These are phyloP conservation scores for Peziza echinospora DNA, from an alignment of 495 filamentous ascomycete genomes.

Conservation along the genomic window DNA sequence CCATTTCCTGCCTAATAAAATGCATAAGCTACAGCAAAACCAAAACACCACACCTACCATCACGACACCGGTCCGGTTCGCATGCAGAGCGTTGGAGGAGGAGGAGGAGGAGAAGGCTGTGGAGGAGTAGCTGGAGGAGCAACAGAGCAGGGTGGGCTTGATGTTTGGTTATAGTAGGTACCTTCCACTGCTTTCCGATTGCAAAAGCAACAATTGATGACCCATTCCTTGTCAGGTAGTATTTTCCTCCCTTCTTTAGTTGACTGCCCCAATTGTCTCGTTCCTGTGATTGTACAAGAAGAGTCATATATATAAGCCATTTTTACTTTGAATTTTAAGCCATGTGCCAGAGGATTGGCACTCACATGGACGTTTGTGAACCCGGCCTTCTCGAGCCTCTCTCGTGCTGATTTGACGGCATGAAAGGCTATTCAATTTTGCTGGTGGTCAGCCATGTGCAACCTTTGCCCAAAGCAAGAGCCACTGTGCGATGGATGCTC, in stretches of 20 bases:
- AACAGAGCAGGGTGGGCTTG: background rate
- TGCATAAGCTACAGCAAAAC: background rate
- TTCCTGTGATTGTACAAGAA: too few relatives aligned
- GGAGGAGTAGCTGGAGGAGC: too few relatives aligned
- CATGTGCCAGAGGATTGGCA: background rate
- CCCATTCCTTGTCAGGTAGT: slow-evolving; percentile 85
- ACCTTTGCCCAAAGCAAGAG: background rate
- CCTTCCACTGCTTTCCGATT: slow-evolving; percentile 75
- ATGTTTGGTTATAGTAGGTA: slow-evolving; percentile 13
- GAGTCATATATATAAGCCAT: background rate
- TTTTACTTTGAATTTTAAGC: slow-evolving; percentile 1
- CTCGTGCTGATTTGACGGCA: slow-evolving; percentile 59
- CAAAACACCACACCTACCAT: background rate
- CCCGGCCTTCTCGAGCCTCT: slow-evolving; percentile 54
- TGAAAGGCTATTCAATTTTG: slow-evolving; percentile 63
- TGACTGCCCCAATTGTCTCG: slow-evolving; percentile 66
- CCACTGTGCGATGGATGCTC: slow-evolving; percentile 17
- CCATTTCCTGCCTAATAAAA: slow-evolving; percentile 56
- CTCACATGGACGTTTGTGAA: slow-evolving; percentile 61
- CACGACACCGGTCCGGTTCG: background rate
- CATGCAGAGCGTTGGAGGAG: too few relatives aligned
- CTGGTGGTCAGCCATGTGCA: background rate
- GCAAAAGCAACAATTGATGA: slow-evolving; percentile 90
- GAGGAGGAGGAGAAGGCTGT: background rate
- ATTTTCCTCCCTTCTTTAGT: slow-evolving; percentile 74